A percentile compares a stretch with the other conserved stretches of the same genome.
Evolutionary conservation across 2,329 filamentous ascomycete genomes (phyloP).

Genomic region (Cercospora zeae-maydis): DNA sequence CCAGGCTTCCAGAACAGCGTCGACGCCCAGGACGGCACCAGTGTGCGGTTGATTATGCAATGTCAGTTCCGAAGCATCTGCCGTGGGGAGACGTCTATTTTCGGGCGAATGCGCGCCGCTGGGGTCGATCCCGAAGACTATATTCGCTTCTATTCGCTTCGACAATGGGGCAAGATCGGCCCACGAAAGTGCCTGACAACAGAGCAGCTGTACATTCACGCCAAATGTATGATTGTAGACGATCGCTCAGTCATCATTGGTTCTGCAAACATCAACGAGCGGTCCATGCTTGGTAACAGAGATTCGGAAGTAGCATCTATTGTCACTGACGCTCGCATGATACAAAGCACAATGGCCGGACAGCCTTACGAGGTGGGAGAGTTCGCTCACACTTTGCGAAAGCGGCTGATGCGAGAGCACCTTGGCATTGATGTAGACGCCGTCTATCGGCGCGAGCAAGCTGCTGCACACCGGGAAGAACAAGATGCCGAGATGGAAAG

Average conservation of each 20-base stretch:
- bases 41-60: slow-evolving; percentile 91
- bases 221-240: slow-evolving; percentile 94
- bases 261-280: slow-evolving; percentile 97
- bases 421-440: slow-evolving; percentile 93
- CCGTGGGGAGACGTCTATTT: slow-evolving; percentile 86
- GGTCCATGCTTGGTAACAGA: slow-evolving; percentile 85
- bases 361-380: slow-evolving; percentile 83
- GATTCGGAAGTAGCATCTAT: slow-evolving; percentile 91
- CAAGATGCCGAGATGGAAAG: slow-evolving; percentile 57
- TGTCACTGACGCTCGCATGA: slow-evolving; percentile 88
- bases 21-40: slow-evolving; percentile 88
- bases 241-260: slow-evolving; percentile 91
- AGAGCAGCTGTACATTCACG: slow-evolving; percentile 96
- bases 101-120: slow-evolving; percentile 71
- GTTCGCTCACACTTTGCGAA: slow-evolving; percentile 87
- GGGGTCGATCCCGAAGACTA: slow-evolving; percentile 93
- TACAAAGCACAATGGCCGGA: slow-evolving; percentile 87
- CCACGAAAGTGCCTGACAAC: slow-evolving; percentile 79
- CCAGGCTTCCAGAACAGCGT: slow-evolving; percentile 98
- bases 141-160: slow-evolving; percentile 88
- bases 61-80: slow-evolving; percentile 97
- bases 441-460: slow-evolving; percentile 49
- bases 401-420: slow-evolving; percentile 95
- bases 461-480: slow-evolving; percentile 42
- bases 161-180: slow-evolving; percentile 89